Conservation (phyloP, 768 basidiomycete species). For the Trametes sanguinea region DNA sequence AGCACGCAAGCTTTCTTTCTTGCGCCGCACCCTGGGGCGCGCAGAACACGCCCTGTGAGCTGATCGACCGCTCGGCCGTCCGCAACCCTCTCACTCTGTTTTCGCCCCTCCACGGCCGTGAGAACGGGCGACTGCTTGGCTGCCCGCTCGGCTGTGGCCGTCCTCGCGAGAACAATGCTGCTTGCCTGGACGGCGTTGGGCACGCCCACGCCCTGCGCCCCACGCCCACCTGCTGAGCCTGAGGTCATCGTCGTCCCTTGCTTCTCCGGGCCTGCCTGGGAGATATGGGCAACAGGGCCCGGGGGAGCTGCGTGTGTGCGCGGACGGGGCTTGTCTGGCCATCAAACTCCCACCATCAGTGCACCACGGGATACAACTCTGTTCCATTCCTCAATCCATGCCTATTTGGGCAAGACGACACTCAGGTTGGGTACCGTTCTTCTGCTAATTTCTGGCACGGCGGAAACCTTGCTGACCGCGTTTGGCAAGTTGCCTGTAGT, state of each 20-base stretch:
- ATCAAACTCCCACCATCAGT: constrained; percentile 19
- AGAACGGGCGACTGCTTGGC: neutral
- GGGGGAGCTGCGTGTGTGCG: neutral
- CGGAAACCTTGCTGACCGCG: neutral
- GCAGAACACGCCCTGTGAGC: neutral
- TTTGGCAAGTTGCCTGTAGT: too few species aligned
- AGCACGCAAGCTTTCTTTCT: too few species aligned
- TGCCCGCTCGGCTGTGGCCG: constrained; percentile 7
- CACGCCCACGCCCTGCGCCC: neutral
- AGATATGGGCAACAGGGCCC: neutral
- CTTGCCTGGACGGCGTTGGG: neutral
- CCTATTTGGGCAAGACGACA: constrained; percentile 5
- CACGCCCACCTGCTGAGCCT: neutral
- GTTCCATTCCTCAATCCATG: constrained; percentile 18
- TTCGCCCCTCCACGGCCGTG: constrained; percentile 9
- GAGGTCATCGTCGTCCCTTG: constrained; percentile 9
- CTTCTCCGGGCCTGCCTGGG: neutral
- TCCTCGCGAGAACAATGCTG: constrained; percentile 2
- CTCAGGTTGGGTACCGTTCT: neutral
- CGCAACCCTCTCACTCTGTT: constrained; percentile 11
- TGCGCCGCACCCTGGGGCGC: neutral
- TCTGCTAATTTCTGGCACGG: neutral
- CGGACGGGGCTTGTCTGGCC: neutral
- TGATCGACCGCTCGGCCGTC: neutral
- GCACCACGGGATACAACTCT: constrained; percentile 15